Base-by-base conservation (phyloP, 768 basidiomycete species). In the Stropharia rugosoannulata region DNA sequence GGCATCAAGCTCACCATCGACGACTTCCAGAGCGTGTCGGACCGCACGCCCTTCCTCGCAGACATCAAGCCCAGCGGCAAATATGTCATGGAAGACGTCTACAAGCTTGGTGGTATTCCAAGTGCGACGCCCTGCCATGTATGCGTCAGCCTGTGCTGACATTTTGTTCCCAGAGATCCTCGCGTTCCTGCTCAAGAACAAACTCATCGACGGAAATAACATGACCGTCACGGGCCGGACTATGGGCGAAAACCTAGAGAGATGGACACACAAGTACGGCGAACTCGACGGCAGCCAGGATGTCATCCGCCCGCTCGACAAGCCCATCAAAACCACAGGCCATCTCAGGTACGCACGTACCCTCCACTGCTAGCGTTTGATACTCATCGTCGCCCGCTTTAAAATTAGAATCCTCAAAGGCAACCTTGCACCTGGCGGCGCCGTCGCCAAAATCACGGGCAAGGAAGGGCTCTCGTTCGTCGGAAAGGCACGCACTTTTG, bases 31-130 rank as follows among this genome's bases (percentile, higher is more conserved):
- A 75, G 70, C 53, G 93, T 98, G 51, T 96, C 95, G 5, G 95
- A 99, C 70, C 85, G 90, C 44, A 85, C 81, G 1, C 97, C 97
- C 9, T 96, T 98, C 82, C 79, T 98, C 60, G 95, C 96, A 19
- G 92, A 99, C 72, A 83, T 99, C 61, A 97, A 95, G 69, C 97
- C 97, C 1, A 94, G 92, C 60, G 97, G 97, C 37, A 95, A 95
- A 73, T 98, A 98, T 78, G 93, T 98, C 63, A 97, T 98, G 94
- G 95, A 95, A 73, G 92, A 98, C 66, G 85, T 99, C 8, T 86
- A 92, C 81, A 92, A 90, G 70, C 87, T 98, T 55, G 97, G 97
- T 52, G 97, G 96, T 54, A 95, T 95, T 62, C 96, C 97, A 4
- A 90, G 95, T 96, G 73, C 59, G 89, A 77, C 8, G 47, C 44